phyloP scores from a whole-genome alignment of 2,329 filamentous ascomycete species.

The Diplodia corticola region DNA sequence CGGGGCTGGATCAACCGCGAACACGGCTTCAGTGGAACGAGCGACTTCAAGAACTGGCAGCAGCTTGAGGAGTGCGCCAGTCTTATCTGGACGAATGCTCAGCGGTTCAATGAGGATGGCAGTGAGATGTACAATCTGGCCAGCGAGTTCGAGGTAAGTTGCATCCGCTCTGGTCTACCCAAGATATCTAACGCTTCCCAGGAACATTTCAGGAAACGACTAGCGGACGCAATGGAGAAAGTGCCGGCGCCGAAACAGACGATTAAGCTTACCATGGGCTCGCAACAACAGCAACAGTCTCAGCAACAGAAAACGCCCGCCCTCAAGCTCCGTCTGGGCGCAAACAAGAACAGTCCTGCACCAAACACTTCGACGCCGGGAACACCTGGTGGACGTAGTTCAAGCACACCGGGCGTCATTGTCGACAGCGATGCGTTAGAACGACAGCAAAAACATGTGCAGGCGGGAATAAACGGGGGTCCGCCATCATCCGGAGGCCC shows the following conservation, averaged over 20 bases:
- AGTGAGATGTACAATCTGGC: slow-evolving; percentile 80
- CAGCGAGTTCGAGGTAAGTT: slow-evolving; percentile 71
- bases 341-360: slow-evolving; percentile 42
- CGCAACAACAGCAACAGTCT: slow-evolving; percentile 32
- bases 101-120: slow-evolving; percentile 87
- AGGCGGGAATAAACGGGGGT: slow-evolving; percentile 49
- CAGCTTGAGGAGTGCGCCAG: slow-evolving; percentile 77
- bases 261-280: slow-evolving; percentile 72
- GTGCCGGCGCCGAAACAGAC: slow-evolving; percentile 76
- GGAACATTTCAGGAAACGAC: slow-evolving; percentile 66
- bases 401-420: slow-evolving; percentile 50
- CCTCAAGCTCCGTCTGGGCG: slow-evolving; percentile 70
- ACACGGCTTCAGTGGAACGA: slow-evolving; percentile 58
- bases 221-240: slow-evolving; percentile 70
- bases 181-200: slow-evolving; percentile 36
- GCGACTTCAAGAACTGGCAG: slow-evolving; percentile 80
- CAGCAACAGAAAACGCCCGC: slow-evolving; percentile 32
- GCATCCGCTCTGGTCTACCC: background rate
- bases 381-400: slow-evolving; percentile 42
- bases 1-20: slow-evolving; percentile 68
- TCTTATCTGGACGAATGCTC: slow-evolving; percentile 84
- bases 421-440: slow-evolving; percentile 57
- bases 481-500: slow-evolving; percentile 30
- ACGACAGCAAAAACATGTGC: slow-evolving; percentile 54
- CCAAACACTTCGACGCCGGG: slow-evolving; percentile 34